Evolutionary conservation across 805 yeast species (phyloP).

Genomic region (Candida patagonica): DNA sequence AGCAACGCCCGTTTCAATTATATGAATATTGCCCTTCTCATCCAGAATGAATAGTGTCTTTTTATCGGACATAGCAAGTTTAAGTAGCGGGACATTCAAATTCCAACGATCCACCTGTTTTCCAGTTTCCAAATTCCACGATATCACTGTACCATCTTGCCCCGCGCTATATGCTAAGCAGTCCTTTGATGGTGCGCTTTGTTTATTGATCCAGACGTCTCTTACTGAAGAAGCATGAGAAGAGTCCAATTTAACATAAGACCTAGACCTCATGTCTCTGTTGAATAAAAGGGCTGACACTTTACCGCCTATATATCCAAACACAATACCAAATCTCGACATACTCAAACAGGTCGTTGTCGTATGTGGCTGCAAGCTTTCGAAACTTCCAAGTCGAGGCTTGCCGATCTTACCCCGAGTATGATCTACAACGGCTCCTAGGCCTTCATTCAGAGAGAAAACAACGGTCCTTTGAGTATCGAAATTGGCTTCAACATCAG

Average conservation of each 20-base stretch:
- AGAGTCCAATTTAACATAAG: constrained; percentile 15
- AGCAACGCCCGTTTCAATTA: constrained; percentile 8
- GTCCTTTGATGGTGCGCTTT: constrained; percentile 11
- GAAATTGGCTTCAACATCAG: constrained; percentile 20
- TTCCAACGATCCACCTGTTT: neutral
- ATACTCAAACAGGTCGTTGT: constrained; percentile 19
- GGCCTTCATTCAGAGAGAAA: constrained; percentile 19
- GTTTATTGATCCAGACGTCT: constrained; percentile 21
- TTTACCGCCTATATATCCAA: constrained; percentile 21
- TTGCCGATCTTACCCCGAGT: constrained; percentile 23
- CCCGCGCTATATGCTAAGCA: constrained; percentile 15
- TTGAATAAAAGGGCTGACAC: constrained; percentile 18
- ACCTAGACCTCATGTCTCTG: constrained; percentile 21
- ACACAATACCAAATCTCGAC: constrained; percentile 24
- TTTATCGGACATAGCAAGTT: neutral
- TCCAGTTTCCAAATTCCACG: constrained; percentile 16
- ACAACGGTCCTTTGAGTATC: constrained; percentile 16
- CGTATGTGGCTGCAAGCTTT: constrained; percentile 8
- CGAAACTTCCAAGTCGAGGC: constrained; percentile 19
- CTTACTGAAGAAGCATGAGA: constrained; percentile 19
- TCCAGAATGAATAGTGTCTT: constrained; percentile 2
- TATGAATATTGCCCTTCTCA: constrained; percentile 8
- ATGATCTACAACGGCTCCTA: constrained; percentile 24
- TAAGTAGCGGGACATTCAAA: neutral
- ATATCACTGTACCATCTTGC: constrained; percentile 14